Percentiles rank a stretch among this genome's conserved stretches.
These are phyloP conservation scores for Lithocarpus polystachyus DNA, from an alignment of 306 rosid genomes.

Conservation along the genomic window DNA sequence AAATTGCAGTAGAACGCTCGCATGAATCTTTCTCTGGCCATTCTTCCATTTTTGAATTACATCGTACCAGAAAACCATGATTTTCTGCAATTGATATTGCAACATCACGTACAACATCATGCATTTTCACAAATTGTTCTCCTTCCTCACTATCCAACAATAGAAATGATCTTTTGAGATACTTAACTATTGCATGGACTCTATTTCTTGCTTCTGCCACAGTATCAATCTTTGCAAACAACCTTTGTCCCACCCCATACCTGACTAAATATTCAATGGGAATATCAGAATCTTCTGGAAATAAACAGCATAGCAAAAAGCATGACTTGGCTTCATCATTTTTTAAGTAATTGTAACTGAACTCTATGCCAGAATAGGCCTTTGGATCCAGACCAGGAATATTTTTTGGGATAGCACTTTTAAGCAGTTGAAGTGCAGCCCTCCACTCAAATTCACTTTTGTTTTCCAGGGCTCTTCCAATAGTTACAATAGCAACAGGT, in stretches of 20 bases:
- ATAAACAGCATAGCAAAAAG: conserved; percentile 22
- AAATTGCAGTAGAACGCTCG: neutral
- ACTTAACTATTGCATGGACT: conserved; percentile 13
- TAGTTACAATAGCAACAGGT: conserved; percentile 38
- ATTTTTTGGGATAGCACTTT: neutral
- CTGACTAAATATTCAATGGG: conserved; percentile 13
- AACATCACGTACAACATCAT: neutral
- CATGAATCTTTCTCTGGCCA: neutral
- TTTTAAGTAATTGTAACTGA: conserved; percentile 10
- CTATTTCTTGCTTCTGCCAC: conserved; percentile 17
- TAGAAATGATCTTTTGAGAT: conserved; percentile 17
- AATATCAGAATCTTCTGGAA: conserved; percentile 23
- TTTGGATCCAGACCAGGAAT: no score
- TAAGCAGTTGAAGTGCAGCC: conserved; percentile 11
- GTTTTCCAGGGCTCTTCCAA: conserved; percentile 20
- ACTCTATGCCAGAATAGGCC: conserved; percentile 12
- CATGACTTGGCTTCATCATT: conserved; percentile 11
- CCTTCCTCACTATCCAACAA: neutral
- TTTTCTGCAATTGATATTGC: neutral
- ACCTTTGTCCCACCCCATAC: conserved; percentile 17
- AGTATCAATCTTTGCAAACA: neutral
- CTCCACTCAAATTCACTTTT: conserved; percentile 9
- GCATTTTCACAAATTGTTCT: neutral
- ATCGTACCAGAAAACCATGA: neutral
- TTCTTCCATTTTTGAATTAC: neutral